Conservation (phyloP, 2,329 filamentous ascomycete genomes). For the Tolypocladium paradoxum region DNA sequence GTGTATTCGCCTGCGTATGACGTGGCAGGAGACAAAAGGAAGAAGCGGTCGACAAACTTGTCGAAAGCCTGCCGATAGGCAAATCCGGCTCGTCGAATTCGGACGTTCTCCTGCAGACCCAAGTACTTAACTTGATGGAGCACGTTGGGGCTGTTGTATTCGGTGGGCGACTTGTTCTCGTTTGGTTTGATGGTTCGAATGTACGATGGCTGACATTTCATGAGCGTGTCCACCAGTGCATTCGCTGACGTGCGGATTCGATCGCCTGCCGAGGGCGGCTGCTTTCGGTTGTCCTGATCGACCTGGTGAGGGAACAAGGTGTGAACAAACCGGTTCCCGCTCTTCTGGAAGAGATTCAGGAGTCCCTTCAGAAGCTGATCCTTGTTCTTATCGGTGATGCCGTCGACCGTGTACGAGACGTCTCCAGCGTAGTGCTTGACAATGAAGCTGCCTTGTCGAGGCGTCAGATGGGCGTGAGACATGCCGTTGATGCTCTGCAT, state of each 20-base stretch:
- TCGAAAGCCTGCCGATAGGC: conserved; percentile 96
- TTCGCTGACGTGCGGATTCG: conserved; percentile 94
- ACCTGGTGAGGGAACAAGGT: conserved; percentile 85
- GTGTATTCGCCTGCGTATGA: conserved; percentile 97
- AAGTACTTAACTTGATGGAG: conserved; percentile 98
- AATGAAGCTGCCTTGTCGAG: conserved; percentile 90
- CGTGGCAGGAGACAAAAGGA: conserved; percentile 84
- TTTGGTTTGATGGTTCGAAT: conserved; percentile 99
- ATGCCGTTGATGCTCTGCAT: conserved; percentile 88
- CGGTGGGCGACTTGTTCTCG: conserved; percentile 91
- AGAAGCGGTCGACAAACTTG: conserved; percentile 97
- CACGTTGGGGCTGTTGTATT: conserved; percentile 87
- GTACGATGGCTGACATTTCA: conserved; percentile 96
- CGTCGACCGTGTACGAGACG: conserved; percentile 85
- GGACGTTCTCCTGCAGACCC: conserved; percentile 97
- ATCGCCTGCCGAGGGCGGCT: conserved; percentile 89
- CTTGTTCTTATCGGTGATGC: conserved; percentile 99
- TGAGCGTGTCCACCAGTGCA: conserved; percentile 84
- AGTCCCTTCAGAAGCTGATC: conserved; percentile 92
- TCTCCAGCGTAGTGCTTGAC: conserved; percentile 99
- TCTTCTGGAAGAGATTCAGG: conserved; percentile 74
- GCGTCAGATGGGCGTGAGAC: conserved; percentile 82
- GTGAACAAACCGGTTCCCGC: conserved; percentile 77
- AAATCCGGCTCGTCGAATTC: conserved; percentile 91
- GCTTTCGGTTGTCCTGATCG: conserved; percentile 88